These are phyloP conservation scores for Cyclospora cayetanensis DNA, from an alignment of 169 alveolate species.

Conservation along the genomic window DNA sequence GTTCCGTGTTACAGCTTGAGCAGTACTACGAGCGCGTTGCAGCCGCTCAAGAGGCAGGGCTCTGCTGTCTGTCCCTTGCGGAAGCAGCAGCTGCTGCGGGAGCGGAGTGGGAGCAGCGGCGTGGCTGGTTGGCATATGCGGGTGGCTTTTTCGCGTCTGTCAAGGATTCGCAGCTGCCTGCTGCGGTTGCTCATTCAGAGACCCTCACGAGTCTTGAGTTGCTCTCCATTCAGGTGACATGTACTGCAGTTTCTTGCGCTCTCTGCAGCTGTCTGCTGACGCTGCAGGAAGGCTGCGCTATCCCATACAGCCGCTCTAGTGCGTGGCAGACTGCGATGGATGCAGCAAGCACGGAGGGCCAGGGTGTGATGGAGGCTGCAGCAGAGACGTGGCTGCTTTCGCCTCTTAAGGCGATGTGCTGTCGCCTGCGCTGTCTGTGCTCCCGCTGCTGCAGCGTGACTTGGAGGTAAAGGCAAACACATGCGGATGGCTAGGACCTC, in stretches of 20 bases:
- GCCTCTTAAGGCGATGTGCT: not conserved
- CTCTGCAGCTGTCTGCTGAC: not conserved
- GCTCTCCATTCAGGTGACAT: not conserved
- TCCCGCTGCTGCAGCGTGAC: conserved; percentile 60
- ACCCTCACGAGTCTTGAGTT: not conserved
- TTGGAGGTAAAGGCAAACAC: conserved; percentile 75
- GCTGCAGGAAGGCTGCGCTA: too few species aligned
- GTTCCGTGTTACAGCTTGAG: not conserved
- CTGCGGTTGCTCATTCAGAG: not conserved
- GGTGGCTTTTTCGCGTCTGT: not conserved
- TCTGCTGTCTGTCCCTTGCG: not conserved
- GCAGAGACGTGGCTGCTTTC: not conserved
- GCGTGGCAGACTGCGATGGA: too few species aligned
- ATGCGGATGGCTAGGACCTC: conserved; percentile 72
- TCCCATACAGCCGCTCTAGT: too few species aligned
- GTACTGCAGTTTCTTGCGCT: conserved; percentile 8
- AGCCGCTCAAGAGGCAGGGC: not conserved
- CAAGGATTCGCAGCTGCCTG: not conserved
- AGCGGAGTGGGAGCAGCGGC: conserved; percentile 18
- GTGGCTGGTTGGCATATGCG: not conserved
- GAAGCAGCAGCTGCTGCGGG: conserved; percentile 31
- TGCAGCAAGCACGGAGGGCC: too few species aligned
- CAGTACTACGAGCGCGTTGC: conserved; percentile 21
- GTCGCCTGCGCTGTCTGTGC: not conserved
- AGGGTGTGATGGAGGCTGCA: not conserved